Conservation (phyloP, 1,284 basidiomycete genomes). For the Cryptococcus sp. region DNA sequence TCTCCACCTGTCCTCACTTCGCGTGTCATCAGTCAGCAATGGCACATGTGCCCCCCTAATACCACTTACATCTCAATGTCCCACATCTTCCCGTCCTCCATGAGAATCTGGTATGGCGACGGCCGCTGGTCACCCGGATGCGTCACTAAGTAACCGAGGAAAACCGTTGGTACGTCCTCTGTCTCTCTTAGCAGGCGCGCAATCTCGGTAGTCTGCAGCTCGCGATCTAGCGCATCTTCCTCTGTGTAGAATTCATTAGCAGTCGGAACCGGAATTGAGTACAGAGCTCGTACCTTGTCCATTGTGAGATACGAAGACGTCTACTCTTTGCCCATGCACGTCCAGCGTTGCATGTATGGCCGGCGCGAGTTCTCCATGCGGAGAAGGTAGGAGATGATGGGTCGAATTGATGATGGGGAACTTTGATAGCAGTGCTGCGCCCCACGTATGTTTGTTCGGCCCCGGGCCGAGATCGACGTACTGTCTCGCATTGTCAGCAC, state of each 20-base stretch:
- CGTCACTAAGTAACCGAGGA: slow-evolving; percentile 82
- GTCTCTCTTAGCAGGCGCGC: slow-evolving; percentile 74
- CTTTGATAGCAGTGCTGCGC: slow-evolving; percentile 79
- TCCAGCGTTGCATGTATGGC: slow-evolving; percentile 88
- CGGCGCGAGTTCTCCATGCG: slow-evolving; percentile 80
- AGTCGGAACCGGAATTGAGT: background rate
- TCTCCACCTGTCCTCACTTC: slow-evolving; percentile 26
- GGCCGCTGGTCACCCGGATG: slow-evolving; percentile 71
- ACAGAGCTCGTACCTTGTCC: slow-evolving; percentile 69
- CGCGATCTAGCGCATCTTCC: slow-evolving; percentile 83
- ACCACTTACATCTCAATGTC: slow-evolving; percentile 60
- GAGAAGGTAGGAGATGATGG: slow-evolving; percentile 87
- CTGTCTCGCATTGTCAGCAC: slow-evolving; percentile 7
- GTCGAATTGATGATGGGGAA: slow-evolving; percentile 89
- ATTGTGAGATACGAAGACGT: slow-evolving; percentile 86
- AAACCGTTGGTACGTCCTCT: slow-evolving; percentile 77
- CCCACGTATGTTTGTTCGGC: slow-evolving; percentile 90
- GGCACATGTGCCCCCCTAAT: background rate
- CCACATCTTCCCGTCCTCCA: slow-evolving; percentile 46
- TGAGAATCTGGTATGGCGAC: slow-evolving; percentile 79
- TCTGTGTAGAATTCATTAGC: slow-evolving; percentile 57
- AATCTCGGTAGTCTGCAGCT: slow-evolving; percentile 80
- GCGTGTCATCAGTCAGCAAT: background rate
- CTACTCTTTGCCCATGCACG: slow-evolving; percentile 75
- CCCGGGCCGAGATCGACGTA: slow-evolving; percentile 73